Evolutionary conservation across 768 basidiomycete genomes (phyloP).

Genomic region (Lactarius hatsudake): DNA sequence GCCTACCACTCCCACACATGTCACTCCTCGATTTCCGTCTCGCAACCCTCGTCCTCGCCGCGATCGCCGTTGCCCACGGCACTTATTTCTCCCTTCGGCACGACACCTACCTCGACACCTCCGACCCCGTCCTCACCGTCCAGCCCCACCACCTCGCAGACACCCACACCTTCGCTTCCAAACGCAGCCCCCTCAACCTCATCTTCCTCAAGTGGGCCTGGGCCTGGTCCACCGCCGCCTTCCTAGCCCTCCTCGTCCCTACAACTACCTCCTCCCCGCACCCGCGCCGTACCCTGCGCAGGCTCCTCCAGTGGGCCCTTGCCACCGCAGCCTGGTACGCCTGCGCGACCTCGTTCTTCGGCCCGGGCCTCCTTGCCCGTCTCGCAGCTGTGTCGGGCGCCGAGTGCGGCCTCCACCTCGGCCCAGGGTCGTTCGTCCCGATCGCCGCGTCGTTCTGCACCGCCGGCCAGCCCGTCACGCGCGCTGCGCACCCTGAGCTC

Average conservation of each 20-base stretch:
- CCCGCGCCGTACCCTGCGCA: conserved; percentile 3
- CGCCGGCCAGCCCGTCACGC: conserved; percentile 49
- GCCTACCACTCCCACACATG: neutral
- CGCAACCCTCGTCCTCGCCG: conserved; percentile 40
- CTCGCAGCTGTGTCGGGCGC: conserved; percentile 66
- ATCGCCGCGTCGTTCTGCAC: conserved; percentile 61
- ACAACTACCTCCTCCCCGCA: conserved; percentile 44
- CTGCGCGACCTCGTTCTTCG: conserved; percentile 88
- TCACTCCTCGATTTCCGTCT: conserved; percentile 9
- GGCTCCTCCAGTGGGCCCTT: conserved; percentile 45
- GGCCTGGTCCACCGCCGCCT: conserved; percentile 81
- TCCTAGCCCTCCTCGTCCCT: conserved; percentile 57
- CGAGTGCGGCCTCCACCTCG: conserved; percentile 66
- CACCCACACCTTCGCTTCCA: conserved; percentile 74
- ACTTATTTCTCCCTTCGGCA: conserved; percentile 63
- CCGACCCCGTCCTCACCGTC: conserved; percentile 65
- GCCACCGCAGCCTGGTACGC: conserved; percentile 68
- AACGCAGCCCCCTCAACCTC: conserved; percentile 77
- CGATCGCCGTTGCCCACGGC: conserved; percentile 52
- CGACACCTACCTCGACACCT: conserved; percentile 80
- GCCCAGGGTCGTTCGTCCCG: conserved; percentile 35
- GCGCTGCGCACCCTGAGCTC: conserved; percentile 58
- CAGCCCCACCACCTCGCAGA: conserved; percentile 64
- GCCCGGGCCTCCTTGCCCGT: conserved; percentile 71
- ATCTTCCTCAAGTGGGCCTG: conserved; percentile 88